A percentile compares a stretch with the other conserved stretches of the same genome.
Evolutionary conservation across 441 rosid species (phyloP).

Genomic region (Erodium texanum): DNA sequence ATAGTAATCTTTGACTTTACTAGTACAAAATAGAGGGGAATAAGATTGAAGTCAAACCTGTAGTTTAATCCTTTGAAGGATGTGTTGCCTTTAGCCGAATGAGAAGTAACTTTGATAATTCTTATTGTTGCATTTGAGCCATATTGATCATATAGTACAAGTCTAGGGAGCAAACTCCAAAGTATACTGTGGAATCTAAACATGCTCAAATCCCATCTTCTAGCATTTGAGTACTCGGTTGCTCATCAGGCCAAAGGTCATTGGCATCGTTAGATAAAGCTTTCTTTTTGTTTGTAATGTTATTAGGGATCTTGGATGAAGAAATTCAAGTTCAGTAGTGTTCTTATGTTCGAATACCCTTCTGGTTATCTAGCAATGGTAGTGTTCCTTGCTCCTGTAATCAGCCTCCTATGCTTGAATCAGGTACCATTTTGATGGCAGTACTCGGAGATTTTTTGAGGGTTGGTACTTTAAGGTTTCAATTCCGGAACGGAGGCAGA

Average conservation of each 20-base stretch:
- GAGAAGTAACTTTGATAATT: neutral
- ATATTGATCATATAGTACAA: neutral
- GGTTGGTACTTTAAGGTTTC: constrained; percentile 95
- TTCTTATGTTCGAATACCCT: neutral
- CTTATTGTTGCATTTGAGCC: neutral
- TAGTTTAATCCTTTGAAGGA: no score
- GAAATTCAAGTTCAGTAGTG: neutral
- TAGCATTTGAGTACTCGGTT: neutral
- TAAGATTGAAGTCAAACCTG: no score
- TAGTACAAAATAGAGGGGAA: no score
- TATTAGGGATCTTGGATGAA: neutral
- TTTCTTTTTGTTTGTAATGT: neutral
- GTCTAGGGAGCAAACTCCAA: neutral
- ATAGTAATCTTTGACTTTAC: no score
- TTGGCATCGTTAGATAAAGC: neutral
- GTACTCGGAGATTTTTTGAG: constrained; percentile 58
- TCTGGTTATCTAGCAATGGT: neutral
- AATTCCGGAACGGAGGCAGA: constrained; percentile 71
- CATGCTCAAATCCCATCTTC: neutral
- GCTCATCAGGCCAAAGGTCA: neutral
- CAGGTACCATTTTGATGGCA: constrained; percentile 93
- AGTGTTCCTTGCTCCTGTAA: neutral
- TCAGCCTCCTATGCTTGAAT: constrained; percentile 4
- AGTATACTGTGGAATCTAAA: neutral
- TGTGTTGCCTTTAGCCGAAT: neutral